These are phyloP conservation scores for Calonectria fujianensis DNA, from an alignment of 2,329 filamentous ascomycete genomes.

Conservation along the genomic window DNA sequence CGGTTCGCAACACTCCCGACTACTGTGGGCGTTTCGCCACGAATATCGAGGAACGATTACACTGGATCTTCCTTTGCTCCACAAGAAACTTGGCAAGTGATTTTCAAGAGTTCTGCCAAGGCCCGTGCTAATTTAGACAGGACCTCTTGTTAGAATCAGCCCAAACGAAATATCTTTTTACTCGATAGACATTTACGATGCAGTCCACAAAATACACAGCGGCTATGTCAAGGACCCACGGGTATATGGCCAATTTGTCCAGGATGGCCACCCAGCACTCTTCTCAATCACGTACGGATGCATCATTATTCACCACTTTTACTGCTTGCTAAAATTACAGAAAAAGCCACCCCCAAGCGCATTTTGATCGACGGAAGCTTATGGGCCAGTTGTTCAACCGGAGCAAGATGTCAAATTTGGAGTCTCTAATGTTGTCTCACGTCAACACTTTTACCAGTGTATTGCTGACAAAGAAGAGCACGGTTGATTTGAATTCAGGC, in stretches of 20 bases:
- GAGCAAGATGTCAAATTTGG: slow-evolving; percentile 53
- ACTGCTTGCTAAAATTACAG: slow-evolving; percentile 31
- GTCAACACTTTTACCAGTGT: slow-evolving; percentile 41
- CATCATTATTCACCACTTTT: neutral
- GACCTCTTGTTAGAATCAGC: slow-evolving; percentile 49
- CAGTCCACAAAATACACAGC: slow-evolving; percentile 52
- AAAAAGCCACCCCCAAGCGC: slow-evolving; percentile 51
- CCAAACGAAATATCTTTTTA: slow-evolving; percentile 55
- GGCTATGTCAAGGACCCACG: slow-evolving; percentile 53
- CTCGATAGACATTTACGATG: slow-evolving; percentile 52
- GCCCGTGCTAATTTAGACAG: slow-evolving; percentile 30
- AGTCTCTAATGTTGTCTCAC: slow-evolving; percentile 51
- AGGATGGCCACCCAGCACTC: slow-evolving; percentile 54
- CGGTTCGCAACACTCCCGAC: slow-evolving; percentile 47
- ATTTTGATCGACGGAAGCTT: slow-evolving; percentile 54
- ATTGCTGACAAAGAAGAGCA: neutral
- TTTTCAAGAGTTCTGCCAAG: neutral
- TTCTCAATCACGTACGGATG: slow-evolving; percentile 54
- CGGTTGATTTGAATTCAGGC: slow-evolving; percentile 3
- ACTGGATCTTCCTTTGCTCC: slow-evolving; percentile 49
- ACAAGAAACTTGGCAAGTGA: slow-evolving; percentile 46
- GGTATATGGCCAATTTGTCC: slow-evolving; percentile 55
- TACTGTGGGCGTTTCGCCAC: slow-evolving; percentile 50
- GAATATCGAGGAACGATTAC: slow-evolving; percentile 51
- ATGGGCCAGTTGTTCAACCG: slow-evolving; percentile 56